Conservation (phyloP, 2,329 filamentous ascomycete species). For the Pyricularia pennisetigena region DNA sequence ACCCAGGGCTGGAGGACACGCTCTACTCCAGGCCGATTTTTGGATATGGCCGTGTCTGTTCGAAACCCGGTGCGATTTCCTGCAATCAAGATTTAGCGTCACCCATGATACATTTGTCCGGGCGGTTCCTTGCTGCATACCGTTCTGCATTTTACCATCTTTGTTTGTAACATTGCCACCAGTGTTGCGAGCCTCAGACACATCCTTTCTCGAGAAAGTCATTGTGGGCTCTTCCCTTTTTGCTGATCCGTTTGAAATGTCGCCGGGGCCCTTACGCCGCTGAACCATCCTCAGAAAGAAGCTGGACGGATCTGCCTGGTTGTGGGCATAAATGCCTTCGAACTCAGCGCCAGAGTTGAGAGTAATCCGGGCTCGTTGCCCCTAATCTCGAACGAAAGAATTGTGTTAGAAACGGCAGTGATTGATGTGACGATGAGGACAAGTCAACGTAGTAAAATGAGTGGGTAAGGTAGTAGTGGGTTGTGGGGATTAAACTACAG, state of each 20-base stretch:
- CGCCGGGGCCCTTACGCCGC: constrained; percentile 21
- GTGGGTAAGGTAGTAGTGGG: background rate
- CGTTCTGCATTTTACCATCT: constrained; percentile 27
- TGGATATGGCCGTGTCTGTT: constrained; percentile 83
- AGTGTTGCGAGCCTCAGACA: constrained; percentile 16
- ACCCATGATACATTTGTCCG: background rate
- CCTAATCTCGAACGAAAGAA: constrained; percentile 11
- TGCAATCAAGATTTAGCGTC: constrained; percentile 21
- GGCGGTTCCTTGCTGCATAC: constrained; percentile 16
- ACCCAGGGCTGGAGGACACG: constrained; percentile 76
- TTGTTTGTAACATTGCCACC: constrained; percentile 18
- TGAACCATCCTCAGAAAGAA: constrained; percentile 21
- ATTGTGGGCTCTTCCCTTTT: constrained; percentile 20
- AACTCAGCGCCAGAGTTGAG: constrained; percentile 19
- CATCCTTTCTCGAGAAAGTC: constrained; percentile 23
- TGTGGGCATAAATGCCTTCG: constrained; percentile 20
- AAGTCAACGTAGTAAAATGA: background rate
- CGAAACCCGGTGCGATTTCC: constrained; percentile 63
- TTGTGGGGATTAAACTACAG: background rate
- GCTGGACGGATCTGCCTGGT: constrained; percentile 14
- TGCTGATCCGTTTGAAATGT: constrained; percentile 18
- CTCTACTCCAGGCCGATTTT: constrained; percentile 57
- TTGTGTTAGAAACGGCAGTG: constrained; percentile 4
- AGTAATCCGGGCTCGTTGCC: constrained; percentile 19
- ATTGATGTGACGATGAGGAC: background rate